Percentiles rank a stretch among this genome's conserved stretches.
These are phyloP conservation scores for Lasiosphaeria hispida DNA, from an alignment of 495 filamentous ascomycete species.

Conservation along the genomic window DNA sequence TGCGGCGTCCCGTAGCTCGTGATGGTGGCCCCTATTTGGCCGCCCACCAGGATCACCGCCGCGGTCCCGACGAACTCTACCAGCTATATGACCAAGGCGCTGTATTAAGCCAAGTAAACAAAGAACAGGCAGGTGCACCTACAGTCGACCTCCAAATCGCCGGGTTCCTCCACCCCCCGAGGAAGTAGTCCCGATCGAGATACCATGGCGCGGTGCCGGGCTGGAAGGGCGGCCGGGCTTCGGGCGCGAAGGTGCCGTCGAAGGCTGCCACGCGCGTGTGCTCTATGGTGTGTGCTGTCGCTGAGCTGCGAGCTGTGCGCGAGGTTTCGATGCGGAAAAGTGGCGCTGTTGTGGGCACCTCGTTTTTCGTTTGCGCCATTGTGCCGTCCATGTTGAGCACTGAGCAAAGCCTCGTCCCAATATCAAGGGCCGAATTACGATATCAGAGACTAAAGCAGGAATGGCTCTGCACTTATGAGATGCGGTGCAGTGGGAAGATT, in stretches of 20 bases:
- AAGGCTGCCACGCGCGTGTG: too few relatives aligned
- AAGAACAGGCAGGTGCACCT: not conserved
- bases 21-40: slow-evolving; percentile 32
- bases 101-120: not conserved
- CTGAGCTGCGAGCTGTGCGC: too few relatives aligned
- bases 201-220: not conserved
- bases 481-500: too few relatives aligned
- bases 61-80: slow-evolving; percentile 30
- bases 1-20: slow-evolving; percentile 27
- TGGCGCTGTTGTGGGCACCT: too few relatives aligned
- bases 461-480: too few relatives aligned
- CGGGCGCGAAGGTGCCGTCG: slow-evolving; percentile 1
- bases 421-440: too few relatives aligned
- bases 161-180: slow-evolving; percentile 1
- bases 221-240: not conserved
- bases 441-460: too few relatives aligned
- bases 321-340: too few relatives aligned
- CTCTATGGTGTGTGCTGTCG: too few relatives aligned
- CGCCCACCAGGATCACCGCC: slow-evolving; percentile 23
- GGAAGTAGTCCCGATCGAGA: not conserved
- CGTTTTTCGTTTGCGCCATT: too few relatives aligned
- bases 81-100: slow-evolving; percentile 14
- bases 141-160: not conserved
- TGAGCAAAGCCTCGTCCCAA: too few relatives aligned
- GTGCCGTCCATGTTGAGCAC: too few relatives aligned